Conservation (phyloP, 306 rosid genomes). For the Acacia acuminata region DNA sequence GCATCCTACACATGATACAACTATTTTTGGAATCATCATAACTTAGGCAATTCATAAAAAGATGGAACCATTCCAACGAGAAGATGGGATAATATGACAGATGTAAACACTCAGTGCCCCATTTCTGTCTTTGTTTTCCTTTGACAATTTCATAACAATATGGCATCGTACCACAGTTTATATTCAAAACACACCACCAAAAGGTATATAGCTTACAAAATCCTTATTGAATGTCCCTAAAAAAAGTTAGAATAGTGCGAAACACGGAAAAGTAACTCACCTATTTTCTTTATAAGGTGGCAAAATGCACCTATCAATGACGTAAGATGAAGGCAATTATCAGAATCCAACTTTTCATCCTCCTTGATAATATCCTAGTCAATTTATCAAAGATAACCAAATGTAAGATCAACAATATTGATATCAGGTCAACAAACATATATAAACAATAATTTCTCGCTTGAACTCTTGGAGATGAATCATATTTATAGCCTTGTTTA, state of each 20-base stretch:
- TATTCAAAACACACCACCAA: constrained; percentile 1
- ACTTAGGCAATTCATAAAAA: neutral
- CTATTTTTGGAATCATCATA: neutral
- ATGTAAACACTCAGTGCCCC: neutral
- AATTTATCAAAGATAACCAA: constrained; percentile 27
- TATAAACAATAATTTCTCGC: neutral
- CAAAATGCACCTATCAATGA: constrained; percentile 66
- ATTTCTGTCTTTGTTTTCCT: neutral
- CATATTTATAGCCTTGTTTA: neutral
- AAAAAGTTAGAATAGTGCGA: neutral
- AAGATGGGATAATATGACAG: neutral
- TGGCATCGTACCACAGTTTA: constrained; percentile 10
- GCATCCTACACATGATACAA: neutral
- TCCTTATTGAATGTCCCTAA: neutral
- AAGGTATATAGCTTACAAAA: neutral
- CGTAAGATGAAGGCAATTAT: constrained; percentile 45
- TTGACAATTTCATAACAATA: neutral
- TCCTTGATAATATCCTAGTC: constrained; percentile 48
- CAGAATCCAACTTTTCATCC: constrained; percentile 51
- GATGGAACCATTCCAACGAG: neutral
- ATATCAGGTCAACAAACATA: neutral
- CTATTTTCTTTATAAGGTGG: constrained; percentile 70
- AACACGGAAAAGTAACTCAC: constrained; percentile 39
- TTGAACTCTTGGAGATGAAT: neutral
- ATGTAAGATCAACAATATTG: neutral